Evolutionary conservation across 257 asterid species (phyloP), one percentile per base, ranked within the genome.

Genomic region (Catharanthus roseus): DNA sequence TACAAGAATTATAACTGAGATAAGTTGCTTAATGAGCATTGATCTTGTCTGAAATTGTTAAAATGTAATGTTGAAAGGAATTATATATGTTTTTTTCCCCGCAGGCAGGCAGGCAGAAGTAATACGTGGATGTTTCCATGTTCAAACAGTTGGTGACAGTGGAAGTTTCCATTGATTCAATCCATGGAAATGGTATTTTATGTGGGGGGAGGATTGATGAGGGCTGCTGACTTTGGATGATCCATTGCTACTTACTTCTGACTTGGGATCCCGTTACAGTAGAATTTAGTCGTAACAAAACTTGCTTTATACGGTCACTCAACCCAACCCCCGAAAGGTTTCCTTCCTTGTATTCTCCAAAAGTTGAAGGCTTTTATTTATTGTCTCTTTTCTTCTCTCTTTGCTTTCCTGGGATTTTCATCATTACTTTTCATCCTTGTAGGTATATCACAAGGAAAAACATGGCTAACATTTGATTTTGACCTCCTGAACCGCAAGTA

Each of bases 261-360:
- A 62, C 67, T 62, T 62, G 45, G 6, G 45, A 62, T 62, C 67
- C n/a, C 67, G 34, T 34, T 34, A 4, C 67, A 18, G 45, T 62
- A 62, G 67, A 62, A 36, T 33, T 62, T 62, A 62, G 67, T 62
- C 29, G 18, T 34, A 45, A 62, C 12, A 62, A 62, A 62, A 31
- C 47, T 68, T 68, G 61, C 72, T 68, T 16, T 13, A 49, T 29
- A 68, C 72, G 61, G 60, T 68, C 45, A 29, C 39, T 49, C 55
- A 66, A 66, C 41, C 70, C 38, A 18, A 45, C n/a, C n/a, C n/a
- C n/a, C n/a, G n/a, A n/a, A n/a, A n/a, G 6, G 1, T 2, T 0
- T 15, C 16, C 0, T 19, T 34, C 67, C 47, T 62, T 12, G 57
- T 6, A 24, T 6, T 26, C 0, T 44, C 67, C 29, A 36, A 34